Percentiles rank a stretch among this genome's conserved stretches.
Conservation (phyloP, 345 rosid genomes). For the Lepidium sativum region DNA sequence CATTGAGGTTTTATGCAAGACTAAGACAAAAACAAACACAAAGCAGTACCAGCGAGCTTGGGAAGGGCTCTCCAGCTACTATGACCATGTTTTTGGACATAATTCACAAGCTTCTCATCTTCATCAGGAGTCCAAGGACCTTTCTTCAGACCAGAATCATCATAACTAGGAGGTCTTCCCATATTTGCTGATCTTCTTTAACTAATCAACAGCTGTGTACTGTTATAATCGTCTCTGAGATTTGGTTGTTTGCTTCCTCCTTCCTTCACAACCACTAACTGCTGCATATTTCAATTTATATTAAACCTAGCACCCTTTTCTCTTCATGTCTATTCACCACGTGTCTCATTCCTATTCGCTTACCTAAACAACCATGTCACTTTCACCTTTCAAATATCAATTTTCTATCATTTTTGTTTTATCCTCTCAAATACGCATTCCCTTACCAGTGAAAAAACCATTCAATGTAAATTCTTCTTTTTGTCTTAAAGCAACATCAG, state of each 20-base stretch:
- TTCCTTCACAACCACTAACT: conserved; percentile 45
- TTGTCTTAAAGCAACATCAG: conserved; percentile 22
- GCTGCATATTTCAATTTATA: conserved; percentile 47
- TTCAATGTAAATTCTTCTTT: conserved; percentile 18
- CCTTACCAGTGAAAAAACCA: conserved; percentile 2
- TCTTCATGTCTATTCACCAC: conserved; percentile 22
- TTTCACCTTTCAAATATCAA: conserved; percentile 26
- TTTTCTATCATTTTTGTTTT: conserved; percentile 10
- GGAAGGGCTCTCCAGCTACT: conserved; percentile 97
- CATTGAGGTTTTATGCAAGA: not conserved
- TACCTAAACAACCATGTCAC: conserved; percentile 29
- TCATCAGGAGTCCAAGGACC: conserved; percentile 95
- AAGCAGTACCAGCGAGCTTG: conserved; percentile 50
- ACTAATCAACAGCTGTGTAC: conserved; percentile 19
- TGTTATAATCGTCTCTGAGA: conserved; percentile 5
- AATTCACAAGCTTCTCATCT: conserved; percentile 56
- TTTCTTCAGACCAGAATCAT: conserved; percentile 68
- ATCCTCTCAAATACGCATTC: conserved; percentile 10
- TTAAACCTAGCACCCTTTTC: conserved; percentile 25
- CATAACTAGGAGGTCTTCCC: conserved; percentile 62
- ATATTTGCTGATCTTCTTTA: conserved; percentile 18
- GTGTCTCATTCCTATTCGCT: conserved; percentile 22
- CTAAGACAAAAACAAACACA: not conserved
- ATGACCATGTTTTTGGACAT: conserved; percentile 64
- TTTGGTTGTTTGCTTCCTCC: conserved; percentile 42